phyloP scores from a whole-genome alignment of 1,139 yeast species.

The Magnusiomyces ingens region DNA sequence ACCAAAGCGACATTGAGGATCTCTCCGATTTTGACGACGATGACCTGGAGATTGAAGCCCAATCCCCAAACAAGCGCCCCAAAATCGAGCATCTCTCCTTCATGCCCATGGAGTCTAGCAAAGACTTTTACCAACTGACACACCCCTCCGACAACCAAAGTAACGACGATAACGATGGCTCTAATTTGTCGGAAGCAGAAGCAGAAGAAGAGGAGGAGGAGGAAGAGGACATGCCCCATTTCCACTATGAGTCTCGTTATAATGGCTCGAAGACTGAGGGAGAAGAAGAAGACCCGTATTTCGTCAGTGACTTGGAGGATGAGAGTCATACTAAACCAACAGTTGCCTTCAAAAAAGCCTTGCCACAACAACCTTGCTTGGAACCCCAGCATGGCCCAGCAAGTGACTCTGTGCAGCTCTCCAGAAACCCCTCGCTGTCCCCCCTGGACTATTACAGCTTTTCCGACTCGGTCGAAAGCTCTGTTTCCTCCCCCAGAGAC shows the following conservation, averaged over 20 bases:
- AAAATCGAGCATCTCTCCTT: not conserved
- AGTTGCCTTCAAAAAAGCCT: no score
- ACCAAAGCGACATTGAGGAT: no score
- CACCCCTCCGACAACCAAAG: not conserved
- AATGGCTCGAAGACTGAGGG: not conserved
- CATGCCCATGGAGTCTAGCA: constrained; percentile 6
- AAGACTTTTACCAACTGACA: constrained; percentile 7
- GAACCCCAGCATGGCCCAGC: no score
- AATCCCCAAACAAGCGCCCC: not conserved
- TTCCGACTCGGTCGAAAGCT: not conserved
- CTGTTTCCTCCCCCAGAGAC: constrained; percentile 4
- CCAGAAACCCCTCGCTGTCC: no score
- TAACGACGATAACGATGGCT: not conserved
- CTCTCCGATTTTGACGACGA: no score
- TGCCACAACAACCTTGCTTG: no score
- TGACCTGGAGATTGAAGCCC: no score
- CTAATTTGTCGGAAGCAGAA: not conserved
- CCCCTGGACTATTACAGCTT: not conserved
- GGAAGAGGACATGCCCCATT: constrained; percentile 17
- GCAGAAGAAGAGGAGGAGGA: not conserved
- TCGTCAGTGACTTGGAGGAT: constrained; percentile 10
- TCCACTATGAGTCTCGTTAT: constrained; percentile 3
- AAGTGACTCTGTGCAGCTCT: no score
- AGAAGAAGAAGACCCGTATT: not conserved
- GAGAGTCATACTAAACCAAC: not conserved